Evolutionary conservation across 306 rosid species (phyloP).

Genomic region (Canavalia gladiata): DNA sequence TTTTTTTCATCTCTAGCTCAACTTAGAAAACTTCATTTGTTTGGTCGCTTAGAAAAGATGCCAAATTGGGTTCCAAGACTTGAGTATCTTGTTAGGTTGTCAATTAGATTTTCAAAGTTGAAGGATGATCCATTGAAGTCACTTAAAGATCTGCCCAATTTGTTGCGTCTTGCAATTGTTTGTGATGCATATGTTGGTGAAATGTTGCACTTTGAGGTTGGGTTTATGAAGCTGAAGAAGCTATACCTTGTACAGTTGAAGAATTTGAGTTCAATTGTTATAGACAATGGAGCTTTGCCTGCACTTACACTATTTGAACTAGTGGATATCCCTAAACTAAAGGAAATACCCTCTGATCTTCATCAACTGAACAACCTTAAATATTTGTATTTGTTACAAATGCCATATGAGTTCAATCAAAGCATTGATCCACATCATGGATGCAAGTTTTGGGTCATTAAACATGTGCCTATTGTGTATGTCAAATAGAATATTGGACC

Average conservation of each 20-base stretch:
- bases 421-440: slow-evolving; percentile 27
- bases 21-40: slow-evolving; percentile 3
- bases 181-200: not conserved
- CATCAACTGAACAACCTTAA: not conserved
- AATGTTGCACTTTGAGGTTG: not conserved
- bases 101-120: not conserved
- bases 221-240: not conserved
- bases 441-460: not conserved
- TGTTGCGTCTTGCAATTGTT: not conserved
- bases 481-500: not conserved
- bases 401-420: slow-evolving; percentile 17
- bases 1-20: not conserved
- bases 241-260: fast-evolving
- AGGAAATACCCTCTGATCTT: not conserved
- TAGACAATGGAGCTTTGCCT: not conserved
- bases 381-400: not conserved
- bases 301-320: not conserved
- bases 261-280: not conserved
- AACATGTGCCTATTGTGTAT: not conserved
- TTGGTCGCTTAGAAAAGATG: not conserved
- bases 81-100: not conserved
- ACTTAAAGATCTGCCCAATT: not conserved
- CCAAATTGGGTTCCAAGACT: not conserved
- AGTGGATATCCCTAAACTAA: fast-evolving
- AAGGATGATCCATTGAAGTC: not conserved